These are phyloP conservation scores for Clavispora phyllophila DNA, from an alignment of 805 yeast genomes.

Conservation along the genomic window DNA sequence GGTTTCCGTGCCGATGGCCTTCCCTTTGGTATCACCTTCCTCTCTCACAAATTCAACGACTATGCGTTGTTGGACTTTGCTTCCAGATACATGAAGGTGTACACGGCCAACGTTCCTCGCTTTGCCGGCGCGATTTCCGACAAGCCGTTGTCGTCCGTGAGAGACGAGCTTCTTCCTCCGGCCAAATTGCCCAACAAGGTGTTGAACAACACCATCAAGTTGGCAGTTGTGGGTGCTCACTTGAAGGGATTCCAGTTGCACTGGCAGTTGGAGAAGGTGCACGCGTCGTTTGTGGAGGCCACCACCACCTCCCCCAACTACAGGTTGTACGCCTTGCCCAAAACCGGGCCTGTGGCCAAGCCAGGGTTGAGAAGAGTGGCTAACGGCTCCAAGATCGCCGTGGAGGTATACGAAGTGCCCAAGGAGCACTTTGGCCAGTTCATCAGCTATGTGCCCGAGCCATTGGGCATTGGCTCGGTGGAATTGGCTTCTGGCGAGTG, in stretches of 20 bases:
- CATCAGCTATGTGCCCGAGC: conserved; percentile 86
- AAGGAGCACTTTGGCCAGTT: conserved; percentile 73
- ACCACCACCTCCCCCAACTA: conserved; percentile 71
- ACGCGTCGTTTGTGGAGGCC: conserved; percentile 62
- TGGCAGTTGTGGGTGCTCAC: conserved; percentile 98
- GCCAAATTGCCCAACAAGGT: conserved; percentile 11
- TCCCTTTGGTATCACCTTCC: conserved; percentile 85
- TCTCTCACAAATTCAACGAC: conserved; percentile 80
- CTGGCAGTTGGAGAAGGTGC: conserved; percentile 87
- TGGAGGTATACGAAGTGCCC: conserved; percentile 86
- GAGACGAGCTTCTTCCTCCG: conserved; percentile 42
- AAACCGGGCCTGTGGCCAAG: conserved; percentile 74
- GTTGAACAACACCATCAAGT: conserved; percentile 36
- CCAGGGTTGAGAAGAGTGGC: conserved; percentile 81
- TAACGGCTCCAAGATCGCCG: conserved; percentile 56
- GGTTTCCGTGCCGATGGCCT: conserved; percentile 82
- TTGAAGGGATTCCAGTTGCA: conserved; percentile 81
- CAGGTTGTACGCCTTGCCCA: conserved; percentile 77
- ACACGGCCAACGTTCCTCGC: conserved; percentile 44
- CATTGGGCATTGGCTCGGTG: conserved; percentile 91
- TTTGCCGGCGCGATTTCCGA: conserved; percentile 50
- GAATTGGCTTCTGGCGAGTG: conserved; percentile 75
- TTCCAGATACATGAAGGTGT: conserved; percentile 52
- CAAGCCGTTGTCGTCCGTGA: conserved; percentile 25
- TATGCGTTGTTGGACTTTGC: conserved; percentile 86